phyloP scores from a whole-genome alignment of 352 stramenopile species.

The Globisporangium spiculum region DNA sequence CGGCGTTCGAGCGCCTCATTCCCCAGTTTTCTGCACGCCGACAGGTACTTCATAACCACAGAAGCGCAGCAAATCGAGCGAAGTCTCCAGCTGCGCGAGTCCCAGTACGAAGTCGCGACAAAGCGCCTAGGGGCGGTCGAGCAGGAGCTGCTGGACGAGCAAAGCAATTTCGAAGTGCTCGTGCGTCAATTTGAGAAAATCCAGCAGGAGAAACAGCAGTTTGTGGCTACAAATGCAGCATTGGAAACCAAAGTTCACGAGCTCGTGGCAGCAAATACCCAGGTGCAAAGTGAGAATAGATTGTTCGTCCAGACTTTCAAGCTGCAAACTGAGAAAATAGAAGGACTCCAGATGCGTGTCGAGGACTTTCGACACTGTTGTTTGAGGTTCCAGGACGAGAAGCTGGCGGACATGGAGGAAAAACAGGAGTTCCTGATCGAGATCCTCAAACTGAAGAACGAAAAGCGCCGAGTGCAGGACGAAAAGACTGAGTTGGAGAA shows the following conservation, averaged over 20 bases:
- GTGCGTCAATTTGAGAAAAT: conserved; percentile 56
- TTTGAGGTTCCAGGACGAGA: conserved; percentile 19
- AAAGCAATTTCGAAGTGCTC: conserved; percentile 65
- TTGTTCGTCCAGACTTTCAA: neutral
- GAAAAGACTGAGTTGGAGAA: conserved; percentile 31
- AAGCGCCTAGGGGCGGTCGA: conserved; percentile 64
- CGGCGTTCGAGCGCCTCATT: conserved; percentile 23
- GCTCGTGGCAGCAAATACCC: neutral
- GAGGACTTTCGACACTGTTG: neutral
- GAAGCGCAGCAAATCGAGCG: conserved; percentile 26
- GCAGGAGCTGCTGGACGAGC: conserved; percentile 61
- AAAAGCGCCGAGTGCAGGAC: conserved; percentile 27
- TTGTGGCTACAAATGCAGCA: too few species aligned
- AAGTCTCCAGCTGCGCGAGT: conserved; percentile 25
- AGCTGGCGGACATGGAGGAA: conserved; percentile 28
- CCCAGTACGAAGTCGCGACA: conserved; percentile 32
- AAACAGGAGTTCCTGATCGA: conserved; percentile 45
- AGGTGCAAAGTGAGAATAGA: neutral
- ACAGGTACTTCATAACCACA: conserved; percentile 36
- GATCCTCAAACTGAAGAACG: conserved; percentile 49
- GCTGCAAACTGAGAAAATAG: neutral
- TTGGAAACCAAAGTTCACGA: neutral
- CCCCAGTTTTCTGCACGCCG: conserved; percentile 48
- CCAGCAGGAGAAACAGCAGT: conserved; percentile 26
- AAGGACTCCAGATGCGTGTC: conserved; percentile 5